These are phyloP conservation scores for Allium cepa DNA, from an alignment of 106 monocot genomes.

Conservation along the genomic window DNA sequence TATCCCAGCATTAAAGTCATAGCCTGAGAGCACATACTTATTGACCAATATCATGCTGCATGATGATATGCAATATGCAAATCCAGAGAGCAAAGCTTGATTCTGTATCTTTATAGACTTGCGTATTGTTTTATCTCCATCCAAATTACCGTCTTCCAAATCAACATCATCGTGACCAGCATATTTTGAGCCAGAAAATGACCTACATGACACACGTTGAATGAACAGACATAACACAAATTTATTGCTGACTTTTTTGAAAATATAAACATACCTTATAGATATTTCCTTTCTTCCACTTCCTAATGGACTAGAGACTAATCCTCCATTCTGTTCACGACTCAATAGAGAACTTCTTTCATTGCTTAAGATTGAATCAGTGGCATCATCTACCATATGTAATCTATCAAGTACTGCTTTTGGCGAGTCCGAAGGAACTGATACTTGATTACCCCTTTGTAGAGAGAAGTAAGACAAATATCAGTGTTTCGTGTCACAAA, in stretches of 20 bases:
- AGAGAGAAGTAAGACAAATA: neutral
- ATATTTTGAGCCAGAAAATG: constrained; percentile 39
- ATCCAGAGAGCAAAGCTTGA: constrained; percentile 79
- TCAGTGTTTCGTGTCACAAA: neutral
- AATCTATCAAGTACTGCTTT: constrained; percentile 29
- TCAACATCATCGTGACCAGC: constrained; percentile 38
- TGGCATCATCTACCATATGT: constrained; percentile 18
- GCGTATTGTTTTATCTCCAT: constrained; percentile 25
- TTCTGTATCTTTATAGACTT: constrained; percentile 55
- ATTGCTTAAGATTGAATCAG: constrained; percentile 21
- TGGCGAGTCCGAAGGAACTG: constrained; percentile 28
- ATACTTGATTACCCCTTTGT: constrained; percentile 21
- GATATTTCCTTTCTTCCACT: constrained; percentile 54
- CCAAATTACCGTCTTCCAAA: constrained; percentile 61
- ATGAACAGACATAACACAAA: too few relatives aligned
- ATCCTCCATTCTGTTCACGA: constrained; percentile 39
- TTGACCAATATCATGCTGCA: constrained; percentile 99
- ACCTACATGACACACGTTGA: constrained; percentile 19
- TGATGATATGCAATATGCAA: constrained; percentile 91
- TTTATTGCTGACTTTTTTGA: neutral
- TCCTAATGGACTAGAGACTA: constrained; percentile 38
- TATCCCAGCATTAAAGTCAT: constrained; percentile 88
- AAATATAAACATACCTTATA: constrained; percentile 33
- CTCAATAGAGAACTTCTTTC: constrained; percentile 43
- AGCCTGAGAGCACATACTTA: constrained; percentile 82